Base-by-base conservation (phyloP, 148 eudicot species). In the Linanthus parryae region DNA sequence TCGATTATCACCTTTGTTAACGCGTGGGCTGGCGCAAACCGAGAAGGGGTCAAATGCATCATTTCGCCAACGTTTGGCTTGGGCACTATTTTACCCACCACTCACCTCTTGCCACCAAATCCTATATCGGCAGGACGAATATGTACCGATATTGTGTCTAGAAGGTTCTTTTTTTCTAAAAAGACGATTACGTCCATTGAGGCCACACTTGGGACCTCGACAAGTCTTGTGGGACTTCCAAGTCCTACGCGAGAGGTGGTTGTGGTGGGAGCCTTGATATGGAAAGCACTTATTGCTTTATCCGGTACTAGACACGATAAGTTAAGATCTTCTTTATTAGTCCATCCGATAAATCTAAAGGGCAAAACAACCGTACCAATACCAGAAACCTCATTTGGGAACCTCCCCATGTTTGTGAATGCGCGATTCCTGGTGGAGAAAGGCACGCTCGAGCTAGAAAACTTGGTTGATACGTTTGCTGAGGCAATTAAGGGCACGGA, bases 71-170 rank as follows among this genome's bases (percentile, higher is more conserved):
- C 29, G 36, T 51, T 62, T 5, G 40, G 38, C 19, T 7, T 44
- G 17, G 59, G 55, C 9, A 41, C 63, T 20, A 43, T 50, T n/a
- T 57, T 62, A 44, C 73, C 59, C 14, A 8, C 47, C 7, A 69
- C n/a, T 11, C 33, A 24, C 7, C 30, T 27, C 11, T n/a, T 56
- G 26, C 48, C 60, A 0, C 26, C 0, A 14, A 30, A 49, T 17
- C 37, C 48, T 8, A 41, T 48, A 2, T 1, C 44, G 18, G 23
- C 62, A 0, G 34, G 5, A 2, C 27, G 56, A 33, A 22, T 6
- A 0, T 39, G 26, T 9, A 14, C 8, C 8, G 49, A 24, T 13
- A 48, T 56, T 28, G 48, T 39, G 20, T 55, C 54, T 2, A 68
- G 26, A 24, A 68, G 62, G 41, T 62, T 61, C 25, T 48, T 56